These are phyloP conservation scores for Cystobasidiopsis lactophilus DNA, from an alignment of 768 basidiomycete species.

Conservation along the genomic window DNA sequence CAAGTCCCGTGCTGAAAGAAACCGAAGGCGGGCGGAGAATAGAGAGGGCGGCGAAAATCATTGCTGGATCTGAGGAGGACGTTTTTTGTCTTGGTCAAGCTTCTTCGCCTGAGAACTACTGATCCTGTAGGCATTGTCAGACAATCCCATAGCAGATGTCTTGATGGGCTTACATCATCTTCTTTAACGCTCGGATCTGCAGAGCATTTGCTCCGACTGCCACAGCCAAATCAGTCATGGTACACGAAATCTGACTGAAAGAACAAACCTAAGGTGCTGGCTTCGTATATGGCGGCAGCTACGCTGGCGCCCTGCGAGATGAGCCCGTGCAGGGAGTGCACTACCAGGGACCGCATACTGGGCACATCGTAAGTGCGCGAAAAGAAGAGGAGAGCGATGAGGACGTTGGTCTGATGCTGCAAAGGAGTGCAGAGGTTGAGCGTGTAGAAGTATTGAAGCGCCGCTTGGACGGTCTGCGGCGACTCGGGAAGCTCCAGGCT, in stretches of 20 bases:
- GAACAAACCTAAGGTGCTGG: slow-evolving; percentile 42
- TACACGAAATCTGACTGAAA: background rate
- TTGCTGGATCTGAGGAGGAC: too few species aligned
- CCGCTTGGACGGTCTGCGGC: slow-evolving; percentile 64
- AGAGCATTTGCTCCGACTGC: slow-evolving; percentile 33
- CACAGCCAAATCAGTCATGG: background rate
- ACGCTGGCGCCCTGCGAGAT: slow-evolving; percentile 23
- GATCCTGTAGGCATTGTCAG: too few species aligned
- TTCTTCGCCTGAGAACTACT: too few species aligned
- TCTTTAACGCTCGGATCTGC: slow-evolving; percentile 51
- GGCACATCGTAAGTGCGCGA: slow-evolving; percentile 58
- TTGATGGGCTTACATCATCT: slow-evolving; percentile 12
- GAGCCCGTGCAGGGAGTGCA: slow-evolving; percentile 80
- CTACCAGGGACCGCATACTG: slow-evolving; percentile 56
- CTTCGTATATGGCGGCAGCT: slow-evolving; percentile 75
- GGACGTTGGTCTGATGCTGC: slow-evolving; percentile 71
- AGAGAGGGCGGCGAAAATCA: too few species aligned
- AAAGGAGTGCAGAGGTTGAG: slow-evolving; percentile 65
- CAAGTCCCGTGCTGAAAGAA: too few species aligned
- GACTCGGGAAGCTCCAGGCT: slow-evolving; percentile 64
- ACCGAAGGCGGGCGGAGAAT: too few species aligned
- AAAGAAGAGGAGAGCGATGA: slow-evolving; percentile 65
- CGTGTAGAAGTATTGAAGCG: slow-evolving; percentile 86
- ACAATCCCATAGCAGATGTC: background rate
- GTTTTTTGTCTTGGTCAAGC: too few species aligned